Base-by-base conservation (phyloP, 768 basidiomycete genomes). In the Trametes elegans region DNA sequence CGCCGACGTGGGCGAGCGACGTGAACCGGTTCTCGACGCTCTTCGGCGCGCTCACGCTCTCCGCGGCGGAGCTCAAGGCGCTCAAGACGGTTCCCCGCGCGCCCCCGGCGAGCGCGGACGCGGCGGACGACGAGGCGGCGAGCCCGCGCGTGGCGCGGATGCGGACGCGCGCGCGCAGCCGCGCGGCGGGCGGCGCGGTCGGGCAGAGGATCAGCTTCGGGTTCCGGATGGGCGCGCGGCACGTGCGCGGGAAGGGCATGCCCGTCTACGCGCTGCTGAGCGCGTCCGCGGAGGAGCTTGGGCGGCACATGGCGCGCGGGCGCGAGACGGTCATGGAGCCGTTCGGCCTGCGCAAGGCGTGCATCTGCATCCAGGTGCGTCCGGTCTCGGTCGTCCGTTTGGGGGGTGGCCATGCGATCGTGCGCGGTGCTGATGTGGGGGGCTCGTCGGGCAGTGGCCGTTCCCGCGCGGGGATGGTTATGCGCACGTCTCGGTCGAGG, bases 191-290 rank as follows among this genome's bases (percentile, higher is more conserved):
- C n/a, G n/a, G n/a, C n/a, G 8, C 44, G 19, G 32, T 34, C 19
- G 50, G 56, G n/a, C 57, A 53, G 23, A 26, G 40, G 29, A 42
- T 58, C 39, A 34, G 43, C 26, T 58, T 53, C 27, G 29, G 38
- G 19, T 53, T 58, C 51, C 23, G 42, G 31, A 29, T 41, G 4
- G 50, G 45, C 4, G n/a, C 45, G 10, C 36, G 39, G 18, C 18
- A 50, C 29, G 8, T 58, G 18, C 31, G 28, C 19, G 26, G 39
- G 27, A 47, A 40, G 13, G 57, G 57, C 2, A 35, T 58, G 32
- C 57, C 57, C 18, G 46, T 58, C 34, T 58, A 58, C 41, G 39
- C 51, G 24, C 51, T 58, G 5, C 39, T 41, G 40, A 53, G 28
- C 29, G 50, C 50, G 27, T 29, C 57, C 7, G 13, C 43, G 32